A percentile compares a stretch with the other conserved stretches of the same genome.
Evolutionary conservation across 495 filamentous ascomycete genomes (phyloP).

Genomic region (Penicillium herquei): DNA sequence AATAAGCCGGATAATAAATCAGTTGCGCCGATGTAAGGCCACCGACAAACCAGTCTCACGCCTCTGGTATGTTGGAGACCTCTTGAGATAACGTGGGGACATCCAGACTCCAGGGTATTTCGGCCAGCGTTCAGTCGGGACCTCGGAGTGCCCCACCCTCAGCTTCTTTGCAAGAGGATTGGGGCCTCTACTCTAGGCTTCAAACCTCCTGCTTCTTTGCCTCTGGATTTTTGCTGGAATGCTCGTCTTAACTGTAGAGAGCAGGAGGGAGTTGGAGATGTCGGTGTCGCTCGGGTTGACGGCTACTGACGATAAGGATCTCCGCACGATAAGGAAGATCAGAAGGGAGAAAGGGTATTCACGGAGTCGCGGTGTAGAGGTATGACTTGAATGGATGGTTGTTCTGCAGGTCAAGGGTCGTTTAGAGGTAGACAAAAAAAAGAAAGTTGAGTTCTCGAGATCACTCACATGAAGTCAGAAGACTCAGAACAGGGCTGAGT

Average conservation of each 20-base stretch:
- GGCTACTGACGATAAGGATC: conserved; percentile 19
- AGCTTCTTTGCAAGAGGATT: background rate
- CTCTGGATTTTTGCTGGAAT: background rate
- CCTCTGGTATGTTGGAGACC: no score
- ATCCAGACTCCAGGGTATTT: background rate
- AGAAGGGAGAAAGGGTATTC: conserved; percentile 1
- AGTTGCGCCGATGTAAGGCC: no score
- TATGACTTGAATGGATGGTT: no score
- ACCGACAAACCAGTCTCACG: no score
- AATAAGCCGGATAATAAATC: no score
- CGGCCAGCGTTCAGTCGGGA: background rate
- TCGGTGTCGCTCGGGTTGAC: background rate
- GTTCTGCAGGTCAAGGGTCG: no score
- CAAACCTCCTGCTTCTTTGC: no score
- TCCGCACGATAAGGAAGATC: conserved; percentile 18
- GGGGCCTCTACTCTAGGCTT: background rate
- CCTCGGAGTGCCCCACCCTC: background rate
- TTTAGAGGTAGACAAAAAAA: no score
- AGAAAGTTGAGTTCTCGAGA: no score
- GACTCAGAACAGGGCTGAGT: no score
- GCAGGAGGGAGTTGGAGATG: background rate
- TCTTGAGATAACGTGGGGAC: no score
- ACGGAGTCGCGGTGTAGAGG: background rate
- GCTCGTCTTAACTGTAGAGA: background rate
- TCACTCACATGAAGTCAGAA: no score